Conservation (phyloP, 257 asterid genomes). For the Rubia yunnanensis region DNA sequence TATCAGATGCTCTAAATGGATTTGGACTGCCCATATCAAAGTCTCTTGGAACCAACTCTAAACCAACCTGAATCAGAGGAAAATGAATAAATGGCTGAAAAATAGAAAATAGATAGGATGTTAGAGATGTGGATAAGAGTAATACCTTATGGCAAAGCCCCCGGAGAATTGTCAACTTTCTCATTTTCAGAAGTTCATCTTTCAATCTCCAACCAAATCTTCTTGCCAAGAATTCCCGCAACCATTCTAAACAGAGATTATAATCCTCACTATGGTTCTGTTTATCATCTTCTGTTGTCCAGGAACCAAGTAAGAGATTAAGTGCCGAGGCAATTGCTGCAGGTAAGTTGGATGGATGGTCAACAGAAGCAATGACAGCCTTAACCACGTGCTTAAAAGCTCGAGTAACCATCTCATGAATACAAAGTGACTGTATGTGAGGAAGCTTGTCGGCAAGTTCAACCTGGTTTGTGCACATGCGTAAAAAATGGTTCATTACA, state of each 20-base stretch:
- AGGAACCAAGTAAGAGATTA: conserved; percentile 80
- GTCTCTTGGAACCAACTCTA: conserved; percentile 88
- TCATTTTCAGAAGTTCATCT: conserved; percentile 64
- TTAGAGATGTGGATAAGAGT: conserved; percentile 15
- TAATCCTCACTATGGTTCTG: conserved; percentile 23
- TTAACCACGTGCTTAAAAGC: conserved; percentile 84
- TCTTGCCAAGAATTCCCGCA: conserved; percentile 48
- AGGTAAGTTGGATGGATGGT: conserved; percentile 46
- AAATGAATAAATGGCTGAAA: conserved; percentile 20
- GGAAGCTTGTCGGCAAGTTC: conserved; percentile 96
- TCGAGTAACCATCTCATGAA: conserved; percentile 98
- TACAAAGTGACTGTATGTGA: conserved; percentile 92
- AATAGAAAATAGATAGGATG: conserved; percentile 12
- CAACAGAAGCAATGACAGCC: conserved; percentile 87
- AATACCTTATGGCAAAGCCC: conserved; percentile 95
- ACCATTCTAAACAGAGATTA: conserved; percentile 62
- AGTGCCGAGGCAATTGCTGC: conserved; percentile 65
- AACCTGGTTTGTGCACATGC: conserved; percentile 47
- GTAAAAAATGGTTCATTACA: not conserved
- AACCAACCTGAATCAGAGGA: conserved; percentile 59
- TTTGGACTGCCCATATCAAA: conserved; percentile 75
- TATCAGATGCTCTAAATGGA: conserved; percentile 67
- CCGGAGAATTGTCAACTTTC: conserved; percentile 78
- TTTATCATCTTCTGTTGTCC: conserved; percentile 29
- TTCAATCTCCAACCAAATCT: conserved; percentile 74